These are phyloP conservation scores for Aquilaria malaccensis DNA, from an alignment of 345 rosid genomes.

Conservation along the genomic window DNA sequence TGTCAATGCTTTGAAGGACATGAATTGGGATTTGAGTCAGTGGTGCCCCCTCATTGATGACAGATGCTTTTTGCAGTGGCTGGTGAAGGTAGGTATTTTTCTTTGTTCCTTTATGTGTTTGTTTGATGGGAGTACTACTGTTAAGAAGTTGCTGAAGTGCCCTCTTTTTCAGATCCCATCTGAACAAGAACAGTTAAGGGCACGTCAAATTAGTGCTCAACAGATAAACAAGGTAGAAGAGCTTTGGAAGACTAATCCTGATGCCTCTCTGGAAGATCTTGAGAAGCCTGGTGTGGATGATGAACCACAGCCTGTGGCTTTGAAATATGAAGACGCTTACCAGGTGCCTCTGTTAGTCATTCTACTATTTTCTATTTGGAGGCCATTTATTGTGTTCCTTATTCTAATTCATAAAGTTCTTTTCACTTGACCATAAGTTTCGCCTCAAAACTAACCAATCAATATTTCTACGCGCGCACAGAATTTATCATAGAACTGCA, in stretches of 20 bases:
- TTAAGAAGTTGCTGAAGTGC: constrained; percentile 16
- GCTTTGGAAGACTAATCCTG: constrained; percentile 98
- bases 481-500: too few relatives aligned
- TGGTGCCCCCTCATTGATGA: constrained; percentile 99
- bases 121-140: neutral
- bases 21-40: constrained; percentile 99
- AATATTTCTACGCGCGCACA: too few relatives aligned
- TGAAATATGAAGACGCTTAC: constrained; percentile 98
- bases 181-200: constrained; percentile 98
- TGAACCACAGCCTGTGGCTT: constrained; percentile 93
- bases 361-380: constrained; percentile 7
- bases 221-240: constrained; percentile 99
- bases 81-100: constrained; percentile 71
- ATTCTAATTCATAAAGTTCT: neutral
- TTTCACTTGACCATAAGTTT: neutral
- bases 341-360: constrained; percentile 44
- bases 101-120: neutral
- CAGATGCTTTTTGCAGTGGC: constrained; percentile 98
- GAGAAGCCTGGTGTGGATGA: constrained; percentile 99
- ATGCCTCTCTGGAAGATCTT: constrained; percentile 97
- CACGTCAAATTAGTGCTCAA: constrained; percentile 97
- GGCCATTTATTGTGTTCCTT: neutral
- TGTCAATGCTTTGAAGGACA: constrained; percentile 97
- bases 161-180: constrained; percentile 70
- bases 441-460: neutral